phyloP scores from a whole-genome alignment of 2,329 filamentous ascomycete species.

The Aspergillus novofumigatus region DNA sequence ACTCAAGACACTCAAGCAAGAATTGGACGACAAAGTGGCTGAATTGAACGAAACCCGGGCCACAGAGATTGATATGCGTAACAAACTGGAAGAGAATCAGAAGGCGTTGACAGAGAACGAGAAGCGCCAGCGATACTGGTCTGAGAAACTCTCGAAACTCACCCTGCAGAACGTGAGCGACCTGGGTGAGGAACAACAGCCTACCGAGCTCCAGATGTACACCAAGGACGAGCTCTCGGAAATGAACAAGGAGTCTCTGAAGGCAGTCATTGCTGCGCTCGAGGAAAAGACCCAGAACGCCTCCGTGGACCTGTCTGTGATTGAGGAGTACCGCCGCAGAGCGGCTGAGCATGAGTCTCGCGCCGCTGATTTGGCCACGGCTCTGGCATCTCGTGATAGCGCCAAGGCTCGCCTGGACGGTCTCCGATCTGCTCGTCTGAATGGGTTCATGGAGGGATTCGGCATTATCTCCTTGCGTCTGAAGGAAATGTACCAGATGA shows the following conservation, averaged over 20 bases:
- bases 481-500: constrained; percentile 99
- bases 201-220: constrained; percentile 64
- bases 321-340: constrained; percentile 81
- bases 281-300: constrained; percentile 78
- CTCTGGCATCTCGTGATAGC: constrained; percentile 72
- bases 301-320: constrained; percentile 81
- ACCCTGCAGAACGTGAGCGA: constrained; percentile 75
- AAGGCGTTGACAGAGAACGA: constrained; percentile 84
- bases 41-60: constrained; percentile 87
- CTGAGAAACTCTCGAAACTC: constrained; percentile 84
- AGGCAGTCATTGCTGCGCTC: constrained; percentile 61
- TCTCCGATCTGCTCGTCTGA: constrained; percentile 79
- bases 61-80: constrained; percentile 94
- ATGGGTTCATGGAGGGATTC: constrained; percentile 99
- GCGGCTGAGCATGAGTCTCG: constrained; percentile 77
- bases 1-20: constrained; percentile 71
- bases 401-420: constrained; percentile 93
- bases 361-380: constrained; percentile 76
- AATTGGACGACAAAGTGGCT: constrained; percentile 78
- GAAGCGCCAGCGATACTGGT: constrained; percentile 78
- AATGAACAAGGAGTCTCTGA: constrained; percentile 59
- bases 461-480: constrained; percentile 86
- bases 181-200: constrained; percentile 53
- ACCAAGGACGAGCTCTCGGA: constrained; percentile 66
- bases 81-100: constrained; percentile 94